phyloP scores from a whole-genome alignment of 1,139 yeast genomes.

The Suhomyces bokatorum region DNA sequence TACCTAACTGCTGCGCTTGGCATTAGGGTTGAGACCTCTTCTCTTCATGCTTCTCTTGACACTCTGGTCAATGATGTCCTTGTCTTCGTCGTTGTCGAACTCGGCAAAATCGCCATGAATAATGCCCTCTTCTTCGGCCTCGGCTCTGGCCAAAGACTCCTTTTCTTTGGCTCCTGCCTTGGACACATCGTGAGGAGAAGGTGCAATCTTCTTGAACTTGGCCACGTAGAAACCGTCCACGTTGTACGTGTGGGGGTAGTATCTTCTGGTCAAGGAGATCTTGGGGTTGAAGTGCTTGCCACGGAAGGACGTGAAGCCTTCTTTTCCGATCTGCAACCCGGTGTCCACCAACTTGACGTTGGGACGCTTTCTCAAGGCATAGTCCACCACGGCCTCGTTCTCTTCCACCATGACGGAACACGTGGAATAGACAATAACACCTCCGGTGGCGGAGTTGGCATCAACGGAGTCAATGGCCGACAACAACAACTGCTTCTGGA shows the following conservation, averaged over 20 bases:
- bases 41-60: conserved; percentile 71
- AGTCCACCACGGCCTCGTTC: conserved; percentile 98
- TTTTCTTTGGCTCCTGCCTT: conserved; percentile 90
- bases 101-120: conserved; percentile 84
- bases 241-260: conserved; percentile 96
- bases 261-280: conserved; percentile 82
- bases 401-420: conserved; percentile 99
- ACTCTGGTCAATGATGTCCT: conserved; percentile 69
- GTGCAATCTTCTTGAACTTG: conserved; percentile 86
- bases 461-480: conserved; percentile 98
- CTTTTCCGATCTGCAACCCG: conserved; percentile 92
- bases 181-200: conserved; percentile 80
- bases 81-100: conserved; percentile 77
- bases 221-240: conserved; percentile 99
- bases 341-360: conserved; percentile 93
- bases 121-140: conserved; percentile 76
- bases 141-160: conserved; percentile 77
- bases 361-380: conserved; percentile 94
- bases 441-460: conserved; percentile 88
- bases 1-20: conserved; percentile 13
- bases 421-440: conserved; percentile 93
- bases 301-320: conserved; percentile 89
- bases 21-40: conserved; percentile 75
- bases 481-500: conserved; percentile 88
- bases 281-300: conserved; percentile 87